Conservation (phyloP, 179 eudicot genomes). For the Camellia oleifera region DNA sequence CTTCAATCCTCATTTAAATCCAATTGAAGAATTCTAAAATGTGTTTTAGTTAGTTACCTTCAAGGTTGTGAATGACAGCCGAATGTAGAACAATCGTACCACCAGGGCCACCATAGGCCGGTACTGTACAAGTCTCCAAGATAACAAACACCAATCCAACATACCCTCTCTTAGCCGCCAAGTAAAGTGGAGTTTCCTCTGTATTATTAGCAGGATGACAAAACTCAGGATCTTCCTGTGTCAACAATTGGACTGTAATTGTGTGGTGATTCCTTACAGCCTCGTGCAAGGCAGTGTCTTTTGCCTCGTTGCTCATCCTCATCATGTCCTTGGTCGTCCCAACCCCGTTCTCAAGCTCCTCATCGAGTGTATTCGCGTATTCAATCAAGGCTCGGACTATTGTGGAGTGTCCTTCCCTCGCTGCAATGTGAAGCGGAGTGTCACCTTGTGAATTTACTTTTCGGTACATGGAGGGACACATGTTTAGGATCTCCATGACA, state of each 20-base stretch:
- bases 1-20: not conserved
- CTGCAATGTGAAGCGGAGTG: slow-evolving; percentile 22
- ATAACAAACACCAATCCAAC: slow-evolving; percentile 15
- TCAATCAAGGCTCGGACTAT: slow-evolving; percentile 9
- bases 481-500: slow-evolving; percentile 10
- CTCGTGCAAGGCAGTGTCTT: slow-evolving; percentile 24
- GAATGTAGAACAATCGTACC: slow-evolving; percentile 19
- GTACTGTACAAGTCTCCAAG: not conserved
- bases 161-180: slow-evolving; percentile 22
- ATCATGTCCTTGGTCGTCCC: slow-evolving; percentile 16
- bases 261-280: slow-evolving; percentile 21
- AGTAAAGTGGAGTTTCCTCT: slow-evolving; percentile 24
- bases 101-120: slow-evolving; percentile 16
- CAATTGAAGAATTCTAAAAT: no score
- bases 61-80: slow-evolving; percentile 13
- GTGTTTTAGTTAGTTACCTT: not conserved
- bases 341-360: slow-evolving; percentile 12
- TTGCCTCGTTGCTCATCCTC: slow-evolving; percentile 12
- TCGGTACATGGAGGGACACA: slow-evolving; percentile 3
- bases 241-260: slow-evolving; percentile 8
- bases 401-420: slow-evolving; percentile 14
- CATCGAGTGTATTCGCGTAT: slow-evolving; percentile 6
- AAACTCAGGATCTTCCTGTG: not conserved
- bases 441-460: slow-evolving; percentile 10
- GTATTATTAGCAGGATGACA: slow-evolving; percentile 12